Percentiles rank a stretch among this genome's conserved stretches.
phyloP scores from a whole-genome alignment of 1,284 basidiomycete species.

The Sanghuangporus baumii region DNA sequence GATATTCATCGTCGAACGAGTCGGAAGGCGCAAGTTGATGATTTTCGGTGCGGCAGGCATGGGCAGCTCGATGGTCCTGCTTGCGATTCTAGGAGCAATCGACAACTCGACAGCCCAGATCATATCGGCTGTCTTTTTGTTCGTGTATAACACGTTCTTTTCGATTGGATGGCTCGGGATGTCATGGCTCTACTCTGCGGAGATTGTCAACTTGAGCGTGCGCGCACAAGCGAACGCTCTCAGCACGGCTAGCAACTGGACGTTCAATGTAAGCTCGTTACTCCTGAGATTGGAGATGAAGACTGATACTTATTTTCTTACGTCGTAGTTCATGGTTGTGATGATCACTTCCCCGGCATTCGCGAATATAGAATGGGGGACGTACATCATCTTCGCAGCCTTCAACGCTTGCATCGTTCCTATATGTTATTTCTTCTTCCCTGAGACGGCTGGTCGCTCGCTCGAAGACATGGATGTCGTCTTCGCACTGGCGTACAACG shows the following conservation, averaged over 20 bases:
- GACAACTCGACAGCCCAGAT: conserved; percentile 42
- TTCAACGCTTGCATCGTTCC: conserved; percentile 59
- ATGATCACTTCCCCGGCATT: conserved; percentile 66
- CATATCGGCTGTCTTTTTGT: conserved; percentile 55
- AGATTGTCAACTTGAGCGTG: conserved; percentile 57
- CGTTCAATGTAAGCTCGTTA: conserved; percentile 38
- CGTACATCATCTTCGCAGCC: conserved; percentile 43
- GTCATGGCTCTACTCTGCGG: conserved; percentile 68
- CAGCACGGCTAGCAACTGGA: conserved; percentile 65
- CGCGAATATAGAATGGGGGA: conserved; percentile 50
- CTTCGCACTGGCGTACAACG: conserved; percentile 54
- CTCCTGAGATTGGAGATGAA: not conserved
- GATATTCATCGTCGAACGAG: conserved; percentile 52
- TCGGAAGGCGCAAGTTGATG: conserved; percentile 64
- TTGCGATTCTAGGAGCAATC: conserved; percentile 49
- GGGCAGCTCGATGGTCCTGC: conserved; percentile 53
- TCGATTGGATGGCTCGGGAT: conserved; percentile 70
- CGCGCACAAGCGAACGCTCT: conserved; percentile 65
- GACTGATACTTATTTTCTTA: not conserved
- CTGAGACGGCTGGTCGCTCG: conserved; percentile 61
- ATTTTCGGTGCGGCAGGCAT: conserved; percentile 65
- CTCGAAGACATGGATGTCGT: conserved; percentile 62
- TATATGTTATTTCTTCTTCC: conserved; percentile 58
- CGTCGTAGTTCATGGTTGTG: conserved; percentile 46
- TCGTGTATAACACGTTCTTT: conserved; percentile 68